phyloP scores from a whole-genome alignment of 2,329 filamentous ascomycete genomes.

The Pseudogymnoascus sp. region DNA sequence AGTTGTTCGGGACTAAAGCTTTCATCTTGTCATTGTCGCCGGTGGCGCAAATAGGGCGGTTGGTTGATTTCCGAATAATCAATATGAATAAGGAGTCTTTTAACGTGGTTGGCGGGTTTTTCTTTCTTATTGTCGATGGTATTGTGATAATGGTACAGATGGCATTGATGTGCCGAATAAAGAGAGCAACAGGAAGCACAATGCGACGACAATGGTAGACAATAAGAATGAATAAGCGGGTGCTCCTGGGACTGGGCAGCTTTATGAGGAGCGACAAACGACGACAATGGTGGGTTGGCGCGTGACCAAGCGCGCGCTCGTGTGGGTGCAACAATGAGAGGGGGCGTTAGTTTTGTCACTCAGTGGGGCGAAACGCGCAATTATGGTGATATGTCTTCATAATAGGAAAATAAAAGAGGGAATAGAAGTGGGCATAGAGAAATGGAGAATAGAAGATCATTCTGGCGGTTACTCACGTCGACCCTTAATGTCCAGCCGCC shows the following conservation, averaged over 20 bases:
- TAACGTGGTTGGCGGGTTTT: neutral
- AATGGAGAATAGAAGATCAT: conserved; percentile 4
- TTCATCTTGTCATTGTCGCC: conserved; percentile 8
- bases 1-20: conserved; percentile 1
- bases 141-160: neutral
- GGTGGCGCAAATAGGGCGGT: neutral
- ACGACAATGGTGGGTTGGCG: neutral
- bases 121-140: neutral
- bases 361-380: neutral
- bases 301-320: conserved; percentile 2
- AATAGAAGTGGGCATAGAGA: neutral
- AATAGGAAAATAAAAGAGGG: neutral
- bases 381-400: neutral
- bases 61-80: neutral
- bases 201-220: neutral
- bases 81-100: neutral
- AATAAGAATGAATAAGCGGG: conserved; percentile 1
- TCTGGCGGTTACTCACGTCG: neutral
- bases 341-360: conserved; percentile 1
- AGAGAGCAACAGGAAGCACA: neutral
- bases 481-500: conserved; percentile 8
- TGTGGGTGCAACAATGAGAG: neutral
- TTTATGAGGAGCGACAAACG: conserved; percentile 1
- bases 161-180: neutral
- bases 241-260: neutral